Evolutionary conservation across 1,284 basidiomycete species (phyloP), one percentile per base, ranked within the genome.

Genomic region (Papiliotrema nemorosa): DNA sequence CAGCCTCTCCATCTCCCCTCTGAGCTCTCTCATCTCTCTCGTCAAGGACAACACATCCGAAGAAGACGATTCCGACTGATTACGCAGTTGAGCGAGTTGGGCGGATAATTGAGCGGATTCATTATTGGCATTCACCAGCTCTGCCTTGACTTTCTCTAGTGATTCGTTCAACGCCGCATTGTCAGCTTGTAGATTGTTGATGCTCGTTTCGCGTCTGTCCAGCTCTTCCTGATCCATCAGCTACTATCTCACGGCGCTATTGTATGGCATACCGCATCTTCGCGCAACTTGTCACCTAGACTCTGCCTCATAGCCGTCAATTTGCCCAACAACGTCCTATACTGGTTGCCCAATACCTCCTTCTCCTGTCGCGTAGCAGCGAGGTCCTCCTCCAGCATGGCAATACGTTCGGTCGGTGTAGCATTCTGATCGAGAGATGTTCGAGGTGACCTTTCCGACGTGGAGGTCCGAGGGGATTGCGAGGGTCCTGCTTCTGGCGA

Each of bases 271-370:
- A 96, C 93, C 60, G 96, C 94, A 76, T 98, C 96, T 73, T 96
- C 90, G 70, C 88, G 85, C 50, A 99, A 78, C 72, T 97, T 94
- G 66, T 92, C 93, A 35, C 92, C 92, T 24, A 99, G 79, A 4
- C 89, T 90, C 25, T 85, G 88, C 14, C 93, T 83, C 92, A 98
- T 97, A 31, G 85, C 83, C 2, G 89, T 91, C 43, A 98, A 78
- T 75, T 93, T 97, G 41, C 84, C 83, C 5, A 98, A 79, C 35
- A 98, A 79, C 53, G 82, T 86, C 48, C 83, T 83, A 74, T 98
- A 96, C 70, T 97, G 91, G 20, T 83, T 76, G 20, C 87, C 85
- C 38, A 92, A 80, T 5, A 80, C 78, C 54, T 96, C 91, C 73
- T 90, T 91, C 77, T 97, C 93, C 56, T 86, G 82, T 48, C 80